These are phyloP conservation scores for Anacardium occidentale DNA, from an alignment of 345 rosid genomes.

Conservation along the genomic window DNA sequence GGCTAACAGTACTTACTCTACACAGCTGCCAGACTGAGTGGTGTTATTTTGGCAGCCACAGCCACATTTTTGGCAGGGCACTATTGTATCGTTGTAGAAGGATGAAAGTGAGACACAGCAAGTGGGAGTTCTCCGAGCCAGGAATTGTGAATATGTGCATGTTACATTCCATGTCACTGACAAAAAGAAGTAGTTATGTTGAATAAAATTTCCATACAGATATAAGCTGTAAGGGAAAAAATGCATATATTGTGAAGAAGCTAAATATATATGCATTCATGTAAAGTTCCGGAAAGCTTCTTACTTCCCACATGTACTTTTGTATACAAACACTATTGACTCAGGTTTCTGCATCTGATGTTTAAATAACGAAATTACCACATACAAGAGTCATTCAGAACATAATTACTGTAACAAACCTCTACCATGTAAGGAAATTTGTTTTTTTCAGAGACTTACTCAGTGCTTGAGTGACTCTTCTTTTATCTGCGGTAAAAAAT, in stretches of 20 bases:
- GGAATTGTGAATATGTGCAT: constrained; percentile 83
- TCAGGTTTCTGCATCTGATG: neutral
- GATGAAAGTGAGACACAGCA: constrained; percentile 94
- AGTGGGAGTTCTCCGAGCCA: constrained; percentile 67
- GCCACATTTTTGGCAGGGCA: constrained; percentile 73
- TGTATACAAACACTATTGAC: neutral
- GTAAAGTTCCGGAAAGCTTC: neutral
- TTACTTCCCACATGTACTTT: neutral
- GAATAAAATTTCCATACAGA: constrained; percentile 1
- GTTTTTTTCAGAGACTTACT: constrained; percentile 48
- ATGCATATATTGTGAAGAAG: neutral
- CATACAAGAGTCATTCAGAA: neutral
- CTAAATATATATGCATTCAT: no score
- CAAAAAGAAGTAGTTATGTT: constrained; percentile 9
- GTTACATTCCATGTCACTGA: constrained; percentile 96
- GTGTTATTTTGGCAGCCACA: constrained; percentile 73
- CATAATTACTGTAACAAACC: neutral
- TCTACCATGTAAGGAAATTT: neutral
- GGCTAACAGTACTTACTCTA: constrained; percentile 58
- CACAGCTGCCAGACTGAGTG: constrained; percentile 50
- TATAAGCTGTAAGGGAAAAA: neutral
- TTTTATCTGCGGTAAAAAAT: constrained; percentile 52
- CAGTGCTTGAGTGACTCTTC: constrained; percentile 77
- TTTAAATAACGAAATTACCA: neutral
- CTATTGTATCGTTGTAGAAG: constrained; percentile 71